phyloP scores from a whole-genome alignment of 139 green algal genomes.

The Chlorella sp. region DNA sequence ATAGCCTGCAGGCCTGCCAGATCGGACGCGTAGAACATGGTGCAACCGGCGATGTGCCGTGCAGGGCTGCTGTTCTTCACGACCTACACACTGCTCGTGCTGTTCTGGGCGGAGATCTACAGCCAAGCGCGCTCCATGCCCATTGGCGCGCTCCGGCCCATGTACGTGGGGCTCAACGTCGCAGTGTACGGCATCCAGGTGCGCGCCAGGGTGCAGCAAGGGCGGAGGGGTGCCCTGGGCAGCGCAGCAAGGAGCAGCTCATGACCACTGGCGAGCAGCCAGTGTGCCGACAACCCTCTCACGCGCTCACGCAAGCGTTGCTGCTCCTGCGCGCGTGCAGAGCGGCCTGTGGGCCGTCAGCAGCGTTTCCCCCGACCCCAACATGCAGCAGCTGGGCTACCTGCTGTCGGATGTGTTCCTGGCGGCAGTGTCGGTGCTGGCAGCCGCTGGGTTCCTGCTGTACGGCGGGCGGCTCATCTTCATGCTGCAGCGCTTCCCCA shows the following conservation, averaged over 20 bases:
- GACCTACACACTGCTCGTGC: conserved; percentile 95
- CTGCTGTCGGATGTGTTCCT: conserved; percentile 62
- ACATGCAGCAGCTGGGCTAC: conserved; percentile 20
- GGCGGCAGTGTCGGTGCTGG: conserved; percentile 66
- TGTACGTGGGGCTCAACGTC: conserved; percentile 82
- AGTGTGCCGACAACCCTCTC: not conserved
- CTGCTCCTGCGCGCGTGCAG: not conserved
- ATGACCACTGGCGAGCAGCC: no score
- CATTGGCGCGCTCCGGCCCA: conserved; percentile 65
- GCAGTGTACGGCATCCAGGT: conserved; percentile 80
- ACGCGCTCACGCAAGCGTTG: not conserved
- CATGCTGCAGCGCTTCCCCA: conserved; percentile 91
- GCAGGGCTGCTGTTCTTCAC: conserved; percentile 95
- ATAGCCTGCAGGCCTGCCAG: not conserved
- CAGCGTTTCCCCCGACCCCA: not conserved
- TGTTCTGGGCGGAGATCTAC: conserved; percentile 99
- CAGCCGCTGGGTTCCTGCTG: conserved; percentile 82
- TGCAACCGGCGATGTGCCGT: no score
- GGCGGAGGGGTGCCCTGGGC: no score
- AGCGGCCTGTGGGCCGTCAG: conserved; percentile 1
- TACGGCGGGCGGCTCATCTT: conserved; percentile 91
- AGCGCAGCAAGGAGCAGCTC: no score
- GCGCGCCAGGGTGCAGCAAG: no score
- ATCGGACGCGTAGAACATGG: no score
- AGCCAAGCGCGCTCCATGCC: conserved; percentile 87